Conservation (phyloP, 305 asterid species). For the Rubia balearica region DNA sequence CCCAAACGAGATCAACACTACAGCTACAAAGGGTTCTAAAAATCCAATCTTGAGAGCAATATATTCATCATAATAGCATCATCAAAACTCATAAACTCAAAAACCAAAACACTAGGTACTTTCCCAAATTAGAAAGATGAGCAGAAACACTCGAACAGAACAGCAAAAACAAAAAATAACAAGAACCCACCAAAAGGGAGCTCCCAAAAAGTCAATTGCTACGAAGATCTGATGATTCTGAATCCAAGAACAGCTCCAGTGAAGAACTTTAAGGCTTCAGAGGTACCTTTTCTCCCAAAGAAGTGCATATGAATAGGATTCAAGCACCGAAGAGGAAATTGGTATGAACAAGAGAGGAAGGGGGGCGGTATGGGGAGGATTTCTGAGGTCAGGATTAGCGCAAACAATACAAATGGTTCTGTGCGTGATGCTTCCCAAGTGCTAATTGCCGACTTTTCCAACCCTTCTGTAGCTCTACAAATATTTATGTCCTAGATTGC, state of each 20-base stretch:
- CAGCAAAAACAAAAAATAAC: background rate
- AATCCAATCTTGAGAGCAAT: conserved; percentile 5
- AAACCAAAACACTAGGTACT: background rate
- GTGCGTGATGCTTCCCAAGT: background rate
- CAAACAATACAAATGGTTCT: background rate
- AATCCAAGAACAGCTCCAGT: background rate
- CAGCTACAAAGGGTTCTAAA: background rate
- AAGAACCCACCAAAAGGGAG: conserved; percentile 6
- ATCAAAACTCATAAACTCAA: conserved; percentile 4
- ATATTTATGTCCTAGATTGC: conserved; percentile 1
- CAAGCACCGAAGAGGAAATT: background rate
- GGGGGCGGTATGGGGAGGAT: background rate
- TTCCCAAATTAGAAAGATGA: conserved; percentile 3
- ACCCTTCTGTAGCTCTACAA: background rate
- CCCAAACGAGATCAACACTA: conserved; percentile 11
- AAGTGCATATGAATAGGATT: background rate
- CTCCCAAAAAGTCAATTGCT: background rate
- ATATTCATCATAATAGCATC: background rate
- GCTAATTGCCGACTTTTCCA: conserved; percentile 11
- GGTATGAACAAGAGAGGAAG: background rate
- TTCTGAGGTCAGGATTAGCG: conserved; percentile 2
- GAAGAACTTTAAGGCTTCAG: background rate
- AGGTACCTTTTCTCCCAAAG: background rate
- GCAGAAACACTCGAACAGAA: background rate
- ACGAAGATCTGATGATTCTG: conserved; percentile 15